Evolutionary conservation across 2,329 filamentous ascomycete species (phyloP).

Genomic region (Apiospora sp.): DNA sequence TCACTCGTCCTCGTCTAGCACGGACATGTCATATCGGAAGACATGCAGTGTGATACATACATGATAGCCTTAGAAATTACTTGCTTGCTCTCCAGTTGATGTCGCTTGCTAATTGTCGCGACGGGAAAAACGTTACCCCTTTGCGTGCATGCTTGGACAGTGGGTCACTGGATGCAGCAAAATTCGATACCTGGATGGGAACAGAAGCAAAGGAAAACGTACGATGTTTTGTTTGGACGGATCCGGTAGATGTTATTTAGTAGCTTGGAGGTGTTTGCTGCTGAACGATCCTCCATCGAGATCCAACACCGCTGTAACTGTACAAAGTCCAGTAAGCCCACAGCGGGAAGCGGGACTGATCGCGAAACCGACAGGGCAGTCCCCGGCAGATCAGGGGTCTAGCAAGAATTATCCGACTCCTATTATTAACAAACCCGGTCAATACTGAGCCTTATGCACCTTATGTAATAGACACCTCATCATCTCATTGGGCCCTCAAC

Average conservation of each 20-base stretch:
- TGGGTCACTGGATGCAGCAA: not conserved
- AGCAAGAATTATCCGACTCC: conserved; percentile 19
- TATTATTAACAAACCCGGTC: conserved; percentile 4
- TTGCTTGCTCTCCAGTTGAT: not conserved
- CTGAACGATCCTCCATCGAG: conserved; percentile 9
- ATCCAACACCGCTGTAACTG: conserved; percentile 20
- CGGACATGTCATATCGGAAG: not conserved
- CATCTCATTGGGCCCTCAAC: conserved; percentile 3
- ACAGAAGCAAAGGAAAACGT: not conserved
- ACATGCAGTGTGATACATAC: not conserved
- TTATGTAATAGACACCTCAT: not conserved
- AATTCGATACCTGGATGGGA: conserved; percentile 2
- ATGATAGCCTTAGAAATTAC: not conserved
- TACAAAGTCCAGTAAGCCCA: conserved; percentile 9
- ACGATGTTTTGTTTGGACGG: conserved; percentile 14
- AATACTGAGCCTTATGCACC: conserved; percentile 20
- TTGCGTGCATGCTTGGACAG: not conserved
- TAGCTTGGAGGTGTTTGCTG: conserved; percentile 14
- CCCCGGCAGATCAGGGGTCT: conserved; percentile 17
- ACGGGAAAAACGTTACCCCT: not conserved
- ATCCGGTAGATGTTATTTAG: conserved; percentile 16
- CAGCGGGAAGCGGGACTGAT: conserved; percentile 23
- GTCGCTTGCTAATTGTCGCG: not conserved
- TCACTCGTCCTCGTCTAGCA: conserved; percentile 4
- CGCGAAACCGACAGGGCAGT: conserved; percentile 13